Evolutionary conservation across 768 basidiomycete species (phyloP), one percentile per base, ranked within the genome.

Genomic region (Mycena pura): DNA sequence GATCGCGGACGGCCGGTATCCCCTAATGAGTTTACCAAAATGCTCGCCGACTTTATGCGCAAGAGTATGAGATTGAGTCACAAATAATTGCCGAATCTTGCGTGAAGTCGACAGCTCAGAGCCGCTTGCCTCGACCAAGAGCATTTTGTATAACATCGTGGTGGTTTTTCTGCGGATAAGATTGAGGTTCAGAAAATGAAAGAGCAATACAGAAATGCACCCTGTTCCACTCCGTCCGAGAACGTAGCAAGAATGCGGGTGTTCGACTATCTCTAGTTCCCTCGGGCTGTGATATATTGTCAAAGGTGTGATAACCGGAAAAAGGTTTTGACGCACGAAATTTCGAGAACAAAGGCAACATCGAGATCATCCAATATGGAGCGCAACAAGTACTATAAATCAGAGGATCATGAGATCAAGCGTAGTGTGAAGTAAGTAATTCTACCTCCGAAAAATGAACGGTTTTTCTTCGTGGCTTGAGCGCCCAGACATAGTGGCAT

Each of bases 371-470:
- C n/a, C n/a, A n/a, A n/a, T n/a, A n/a, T n/a, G n/a, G n/a, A n/a
- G n/a, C n/a, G n/a, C n/a, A n/a, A n/a, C n/a, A n/a, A n/a, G n/a
- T n/a, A n/a, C n/a, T n/a, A n/a, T n/a, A n/a, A n/a, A n/a, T n/a
- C n/a, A n/a, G n/a, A n/a, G n/a, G n/a, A n/a, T n/a, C n/a, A n/a
- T n/a, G n/a, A n/a, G n/a, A n/a, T n/a, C n/a, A n/a, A n/a, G n/a
- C n/a, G n/a, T n/a, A n/a, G n/a, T n/a, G n/a, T n/a, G n/a, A n/a
- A n/a, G n/a, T n/a, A n/a, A n/a, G n/a, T n/a, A n/a, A n/a, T n/a
- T n/a, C n/a, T n/a, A 59, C 63, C 47, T 65, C 36, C 6, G 64
- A 62, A 32, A 65, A 58, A 49, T 62, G 60, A 14, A 65, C 55
- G n/a, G 57, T 65, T 62, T 62, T 65, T 39, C 64, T 65, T 28